phyloP scores from a whole-genome alignment of 176 grass and related monocot species.

The Urochloa ruziziensis region DNA sequence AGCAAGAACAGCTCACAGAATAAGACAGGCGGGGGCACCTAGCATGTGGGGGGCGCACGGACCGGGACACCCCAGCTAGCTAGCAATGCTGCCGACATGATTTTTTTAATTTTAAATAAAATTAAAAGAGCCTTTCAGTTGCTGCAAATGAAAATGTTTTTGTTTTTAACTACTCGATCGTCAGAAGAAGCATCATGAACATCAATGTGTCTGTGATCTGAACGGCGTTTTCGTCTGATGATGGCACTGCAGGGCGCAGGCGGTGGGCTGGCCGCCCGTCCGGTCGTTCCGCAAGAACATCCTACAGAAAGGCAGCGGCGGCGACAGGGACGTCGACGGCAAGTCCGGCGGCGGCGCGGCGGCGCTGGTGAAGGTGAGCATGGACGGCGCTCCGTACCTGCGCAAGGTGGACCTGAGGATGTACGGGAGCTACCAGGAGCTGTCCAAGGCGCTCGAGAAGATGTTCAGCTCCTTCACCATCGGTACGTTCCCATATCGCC shows the following conservation, averaged over 20 bases:
- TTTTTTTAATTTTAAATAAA: not conserved
- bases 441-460: constrained; percentile 67
- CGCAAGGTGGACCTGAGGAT: constrained; percentile 83
- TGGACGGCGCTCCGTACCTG: constrained; percentile 90
- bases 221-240: not conserved
- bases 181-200: not conserved
- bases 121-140: rapidly evolving
- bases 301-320: constrained; percentile 31
- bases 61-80: not conserved
- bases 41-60: constrained; percentile 16
- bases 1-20: constrained; percentile 9
- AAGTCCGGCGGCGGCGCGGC: not conserved
- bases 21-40: not conserved
- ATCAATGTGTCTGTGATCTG: not conserved
- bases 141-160: not conserved
- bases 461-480: constrained; percentile 73
- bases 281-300: constrained; percentile 81
- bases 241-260: constrained; percentile 47
- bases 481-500: constrained; percentile 18
- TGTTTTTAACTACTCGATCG: not conserved
- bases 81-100: constrained; percentile 18
- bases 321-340: constrained; percentile 16
- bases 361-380: constrained; percentile 79
- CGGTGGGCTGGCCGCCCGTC: constrained; percentile 85
- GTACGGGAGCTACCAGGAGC: constrained; percentile 73